Evolutionary conservation across 805 yeast genomes (phyloP).

Genomic region (Yarrowia porcina): DNA sequence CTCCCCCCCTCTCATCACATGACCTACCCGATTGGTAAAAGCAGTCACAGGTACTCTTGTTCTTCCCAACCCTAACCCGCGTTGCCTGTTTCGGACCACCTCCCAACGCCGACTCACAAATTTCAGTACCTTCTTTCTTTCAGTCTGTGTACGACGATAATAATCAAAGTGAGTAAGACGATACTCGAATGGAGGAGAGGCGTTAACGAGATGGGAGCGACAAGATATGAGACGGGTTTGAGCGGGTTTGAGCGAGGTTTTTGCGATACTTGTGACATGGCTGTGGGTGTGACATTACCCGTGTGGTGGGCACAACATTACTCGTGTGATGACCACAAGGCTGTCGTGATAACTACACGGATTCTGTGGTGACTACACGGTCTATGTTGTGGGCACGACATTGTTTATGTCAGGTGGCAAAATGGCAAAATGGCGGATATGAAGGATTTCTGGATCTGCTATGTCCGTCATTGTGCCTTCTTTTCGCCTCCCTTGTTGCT

Average conservation of each 20-base stretch:
- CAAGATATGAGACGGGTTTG: too few species aligned
- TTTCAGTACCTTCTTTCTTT: slow-evolving; percentile 26
- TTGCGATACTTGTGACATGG: too few species aligned
- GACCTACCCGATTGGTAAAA: neutral
- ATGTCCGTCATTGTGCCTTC: too few species aligned
- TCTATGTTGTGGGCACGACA: neutral
- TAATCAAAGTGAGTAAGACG: slow-evolving; percentile 23
- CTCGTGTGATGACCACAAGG: neutral
- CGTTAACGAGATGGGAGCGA: too few species aligned
- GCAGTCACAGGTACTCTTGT: slow-evolving; percentile 12
- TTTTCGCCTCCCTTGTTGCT: too few species aligned
- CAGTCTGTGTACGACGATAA: slow-evolving; percentile 22
- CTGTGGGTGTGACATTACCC: neutral
- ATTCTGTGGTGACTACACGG: neutral
- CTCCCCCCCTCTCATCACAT: neutral
- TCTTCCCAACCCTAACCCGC: neutral
- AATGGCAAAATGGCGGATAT: too few species aligned
- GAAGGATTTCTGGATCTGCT: too few species aligned
- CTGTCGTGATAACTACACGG: neutral
- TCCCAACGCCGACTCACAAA: slow-evolving; percentile 26
- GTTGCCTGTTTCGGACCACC: slow-evolving; percentile 2
- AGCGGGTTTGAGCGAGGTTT: too few species aligned
- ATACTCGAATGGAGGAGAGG: neutral
- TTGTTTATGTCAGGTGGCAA: neutral
- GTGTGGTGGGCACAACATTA: neutral